phyloP scores from a whole-genome alignment of 257 asterid species.

The Nicotiana tomentosiformis region DNA sequence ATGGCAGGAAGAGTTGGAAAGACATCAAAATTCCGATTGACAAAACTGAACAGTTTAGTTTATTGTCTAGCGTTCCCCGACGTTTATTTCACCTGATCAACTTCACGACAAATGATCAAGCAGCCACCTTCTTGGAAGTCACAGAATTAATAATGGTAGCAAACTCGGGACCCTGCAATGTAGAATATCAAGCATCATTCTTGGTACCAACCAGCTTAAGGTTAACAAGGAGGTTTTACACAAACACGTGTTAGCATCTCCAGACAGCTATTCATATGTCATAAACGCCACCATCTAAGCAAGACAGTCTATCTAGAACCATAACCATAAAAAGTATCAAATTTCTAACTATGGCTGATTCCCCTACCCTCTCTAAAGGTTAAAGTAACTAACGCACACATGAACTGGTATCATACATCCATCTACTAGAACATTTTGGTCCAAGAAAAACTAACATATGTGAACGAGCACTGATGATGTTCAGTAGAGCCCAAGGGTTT shows the following conservation, averaged over 20 bases:
- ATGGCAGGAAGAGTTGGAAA: constrained; percentile 1
- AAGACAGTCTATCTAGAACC: background rate
- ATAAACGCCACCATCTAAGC: background rate
- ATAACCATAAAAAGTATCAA: background rate
- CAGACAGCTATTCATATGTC: background rate
- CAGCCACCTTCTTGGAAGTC: constrained; percentile 86
- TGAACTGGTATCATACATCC: background rate
- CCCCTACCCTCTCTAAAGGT: background rate
- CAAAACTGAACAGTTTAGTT: background rate
- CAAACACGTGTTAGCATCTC: background rate
- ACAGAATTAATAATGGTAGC: constrained; percentile 89
- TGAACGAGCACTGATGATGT: background rate
- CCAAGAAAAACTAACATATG: background rate
- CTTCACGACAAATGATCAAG: constrained; percentile 31
- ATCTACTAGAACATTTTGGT: background rate
- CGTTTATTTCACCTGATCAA: constrained; percentile 11
- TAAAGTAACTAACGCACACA: background rate
- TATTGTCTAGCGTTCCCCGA: constrained; percentile 4
- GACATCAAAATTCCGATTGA: constrained; percentile 14
- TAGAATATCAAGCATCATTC: constrained; percentile 11
- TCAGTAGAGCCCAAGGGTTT: background rate
- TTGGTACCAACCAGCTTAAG: background rate
- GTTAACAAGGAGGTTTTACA: background rate
- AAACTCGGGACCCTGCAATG: constrained; percentile 84
- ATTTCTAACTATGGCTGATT: background rate